A percentile compares a stretch with the other conserved stretches of the same genome.
Conservation (phyloP, 495 filamentous ascomycete species). For the Aspergillus panamensis region DNA sequence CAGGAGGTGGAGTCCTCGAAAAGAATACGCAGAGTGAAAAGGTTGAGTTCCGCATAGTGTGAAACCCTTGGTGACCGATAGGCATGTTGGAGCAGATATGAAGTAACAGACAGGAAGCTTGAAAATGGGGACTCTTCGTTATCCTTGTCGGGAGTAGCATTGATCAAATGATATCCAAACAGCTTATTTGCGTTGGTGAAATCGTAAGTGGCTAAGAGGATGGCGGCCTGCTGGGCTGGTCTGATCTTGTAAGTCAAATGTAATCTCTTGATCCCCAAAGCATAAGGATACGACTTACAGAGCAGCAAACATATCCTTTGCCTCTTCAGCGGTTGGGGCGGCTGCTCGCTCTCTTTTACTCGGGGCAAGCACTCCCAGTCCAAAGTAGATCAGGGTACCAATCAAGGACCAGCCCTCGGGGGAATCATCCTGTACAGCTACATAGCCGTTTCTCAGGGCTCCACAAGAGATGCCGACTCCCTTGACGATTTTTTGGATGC, state of each 20-base stretch:
- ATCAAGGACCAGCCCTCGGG: slow-evolving; percentile 86
- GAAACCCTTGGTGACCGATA: slow-evolving; percentile 75
- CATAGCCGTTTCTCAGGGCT: slow-evolving; percentile 65
- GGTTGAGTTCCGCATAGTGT: slow-evolving; percentile 75
- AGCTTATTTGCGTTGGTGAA: slow-evolving; percentile 94
- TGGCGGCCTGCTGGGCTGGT: slow-evolving; percentile 71
- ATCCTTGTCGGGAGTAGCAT: slow-evolving; percentile 56
- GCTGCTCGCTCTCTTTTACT: slow-evolving; percentile 53
- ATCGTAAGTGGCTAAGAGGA: slow-evolving; percentile 84
- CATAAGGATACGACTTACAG: slow-evolving; percentile 47
- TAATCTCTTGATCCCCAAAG: slow-evolving; percentile 15
- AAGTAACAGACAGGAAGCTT: slow-evolving; percentile 81
- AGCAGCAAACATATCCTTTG: slow-evolving; percentile 70
- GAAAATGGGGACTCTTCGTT: slow-evolving; percentile 72
- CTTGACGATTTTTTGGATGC: slow-evolving; percentile 76
- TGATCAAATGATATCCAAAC: slow-evolving; percentile 82
- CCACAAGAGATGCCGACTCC: slow-evolving; percentile 69
- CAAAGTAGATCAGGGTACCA: slow-evolving; percentile 78
- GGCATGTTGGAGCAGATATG: slow-evolving; percentile 90
- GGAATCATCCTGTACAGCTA: slow-evolving; percentile 87
- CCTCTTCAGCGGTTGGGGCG: slow-evolving; percentile 62
- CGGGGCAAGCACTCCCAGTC: slow-evolving; percentile 71
- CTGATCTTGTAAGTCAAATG: slow-evolving; percentile 42
- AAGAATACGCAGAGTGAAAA: slow-evolving; percentile 80
- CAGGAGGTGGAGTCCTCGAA: slow-evolving; percentile 83